Evolutionary conservation across 352 stramenopile genomes (phyloP), one percentile per base, ranked within the genome.

Genomic region (Globisporangium abappressorium): DNA sequence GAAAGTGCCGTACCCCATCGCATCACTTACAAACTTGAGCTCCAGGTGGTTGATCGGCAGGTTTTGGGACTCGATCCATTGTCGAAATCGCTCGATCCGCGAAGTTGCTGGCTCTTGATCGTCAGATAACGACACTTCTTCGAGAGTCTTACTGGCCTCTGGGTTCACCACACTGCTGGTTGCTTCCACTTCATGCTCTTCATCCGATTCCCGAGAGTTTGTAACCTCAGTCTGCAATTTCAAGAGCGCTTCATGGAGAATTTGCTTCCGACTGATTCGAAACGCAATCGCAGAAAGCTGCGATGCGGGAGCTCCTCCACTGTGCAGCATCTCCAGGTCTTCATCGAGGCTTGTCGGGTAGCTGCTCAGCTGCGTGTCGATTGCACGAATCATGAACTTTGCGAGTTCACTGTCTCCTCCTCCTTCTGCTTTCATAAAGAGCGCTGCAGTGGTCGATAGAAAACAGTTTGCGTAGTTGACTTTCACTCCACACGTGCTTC

Each of bases 1-100:
- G 49, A 96, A 82, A 1, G 84, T 76, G 8, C 89, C 89, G 41
- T 85, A 92, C 14, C 91, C 82, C 51, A 95, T 74, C 2, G 57
- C 60, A 15, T 79, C 66, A 18, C 56, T 80, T 3, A 90, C 60
- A 57, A 85, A 92, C 8, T 71, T 71, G 24, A 92, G 72, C 64
- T 84, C 68, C 7, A 94, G 57, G 57, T 90, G 74, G 57, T 92
- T 87, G 38, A 83, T 53, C 0, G 78, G 73, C n/a, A 87, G 76
- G 5, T 62, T 5, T 18, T 76, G 71, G 7, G 34, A 15, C 6
- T 59, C 30, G 47, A 94, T 76, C 81, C 80, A 94, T 22, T 57
- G 38, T 55, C 84, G 64, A 30, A 94, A 90, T 8, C 64, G 58
- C 5, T 64, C 14, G 30, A 69, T 28, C 68, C 57, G 24, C 2